These are phyloP conservation scores for Pelargonium myrrhifolium DNA, from an alignment of 441 rosid genomes.

Conservation along the genomic window DNA sequence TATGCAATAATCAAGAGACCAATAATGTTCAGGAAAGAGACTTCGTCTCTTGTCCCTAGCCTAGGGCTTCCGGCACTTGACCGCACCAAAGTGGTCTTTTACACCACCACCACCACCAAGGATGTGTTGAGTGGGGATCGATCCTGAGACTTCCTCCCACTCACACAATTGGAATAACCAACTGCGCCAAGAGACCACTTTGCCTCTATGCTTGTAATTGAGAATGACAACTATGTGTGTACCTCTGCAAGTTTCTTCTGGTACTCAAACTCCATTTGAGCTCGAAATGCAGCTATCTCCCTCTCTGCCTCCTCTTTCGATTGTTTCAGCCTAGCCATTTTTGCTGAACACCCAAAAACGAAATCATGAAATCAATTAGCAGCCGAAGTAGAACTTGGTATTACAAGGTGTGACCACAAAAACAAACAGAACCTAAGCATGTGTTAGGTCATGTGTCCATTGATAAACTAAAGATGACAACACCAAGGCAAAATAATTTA, in stretches of 20 bases:
- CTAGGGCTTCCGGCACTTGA: too few relatives aligned
- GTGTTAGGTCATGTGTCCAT: too few relatives aligned
- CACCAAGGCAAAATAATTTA: not conserved
- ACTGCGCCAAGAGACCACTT: too few relatives aligned
- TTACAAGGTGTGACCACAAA: not conserved
- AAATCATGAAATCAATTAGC: conserved; percentile 1
- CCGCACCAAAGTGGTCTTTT: too few relatives aligned
- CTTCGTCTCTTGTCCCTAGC: too few relatives aligned
- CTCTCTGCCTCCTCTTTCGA: conserved; percentile 84
- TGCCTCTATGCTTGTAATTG: not conserved
- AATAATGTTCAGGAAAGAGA: too few relatives aligned
- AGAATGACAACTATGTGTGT: conserved; percentile 13
- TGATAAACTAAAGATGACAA: not conserved
- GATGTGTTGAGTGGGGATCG: too few relatives aligned
- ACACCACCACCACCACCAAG: too few relatives aligned
- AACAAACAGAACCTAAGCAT: not conserved
- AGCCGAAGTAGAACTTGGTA: too few relatives aligned
- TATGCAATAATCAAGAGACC: too few relatives aligned
- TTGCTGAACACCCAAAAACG: conserved; percentile 29
- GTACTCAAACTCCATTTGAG: conserved; percentile 68
- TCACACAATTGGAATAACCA: too few relatives aligned
- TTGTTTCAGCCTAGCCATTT: conserved; percentile 73
- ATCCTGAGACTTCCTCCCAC: too few relatives aligned
- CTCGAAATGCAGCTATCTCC: conserved; percentile 64
- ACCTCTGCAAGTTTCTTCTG: conserved; percentile 87